Evolutionary conservation across 1,284 basidiomycete genomes (phyloP).

Genomic region (Sporisorium sorghi): DNA sequence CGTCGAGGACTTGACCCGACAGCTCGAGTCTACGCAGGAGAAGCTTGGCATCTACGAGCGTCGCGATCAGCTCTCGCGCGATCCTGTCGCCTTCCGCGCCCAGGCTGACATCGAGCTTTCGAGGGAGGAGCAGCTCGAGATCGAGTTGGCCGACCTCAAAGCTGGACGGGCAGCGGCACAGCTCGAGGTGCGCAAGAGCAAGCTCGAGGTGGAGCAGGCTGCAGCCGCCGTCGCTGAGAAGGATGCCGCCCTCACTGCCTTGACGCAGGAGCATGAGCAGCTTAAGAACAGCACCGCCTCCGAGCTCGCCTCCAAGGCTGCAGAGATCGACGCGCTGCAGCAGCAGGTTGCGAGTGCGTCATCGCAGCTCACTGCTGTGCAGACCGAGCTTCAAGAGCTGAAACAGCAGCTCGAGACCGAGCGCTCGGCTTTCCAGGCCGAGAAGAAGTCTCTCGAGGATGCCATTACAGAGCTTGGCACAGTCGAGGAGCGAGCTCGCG

Average conservation of each 20-base stretch:
- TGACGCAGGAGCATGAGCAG: conserved; percentile 77
- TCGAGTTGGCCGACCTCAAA: conserved; percentile 77
- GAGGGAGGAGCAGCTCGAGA: conserved; percentile 82
- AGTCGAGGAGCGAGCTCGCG: conserved; percentile 58
- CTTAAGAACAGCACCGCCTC: conserved; percentile 70
- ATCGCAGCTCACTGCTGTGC: conserved; percentile 75
- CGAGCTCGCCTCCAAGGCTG: conserved; percentile 74
- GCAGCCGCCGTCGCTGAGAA: conserved; percentile 78
- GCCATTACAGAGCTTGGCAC: conserved; percentile 61
- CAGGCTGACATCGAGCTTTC: conserved; percentile 69
- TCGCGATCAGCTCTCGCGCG: conserved; percentile 69
- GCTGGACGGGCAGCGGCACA: conserved; percentile 64
- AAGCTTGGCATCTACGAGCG: conserved; percentile 88
- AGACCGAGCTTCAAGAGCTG: conserved; percentile 75
- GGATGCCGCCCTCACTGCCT: conserved; percentile 77
- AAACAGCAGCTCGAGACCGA: conserved; percentile 75
- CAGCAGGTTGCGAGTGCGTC: conserved; percentile 75
- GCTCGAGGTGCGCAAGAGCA: conserved; percentile 72
- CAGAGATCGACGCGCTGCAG: conserved; percentile 77
- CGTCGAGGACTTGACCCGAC: conserved; percentile 78
- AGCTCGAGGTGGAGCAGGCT: conserved; percentile 79
- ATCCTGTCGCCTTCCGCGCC: conserved; percentile 39
- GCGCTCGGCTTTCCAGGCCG: conserved; percentile 77
- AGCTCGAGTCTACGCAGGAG: conserved; percentile 81
- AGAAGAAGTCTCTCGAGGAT: conserved; percentile 71